These are phyloP conservation scores for Fraxinus paxiana DNA, from an alignment of 305 asterid species.

Conservation along the genomic window DNA sequence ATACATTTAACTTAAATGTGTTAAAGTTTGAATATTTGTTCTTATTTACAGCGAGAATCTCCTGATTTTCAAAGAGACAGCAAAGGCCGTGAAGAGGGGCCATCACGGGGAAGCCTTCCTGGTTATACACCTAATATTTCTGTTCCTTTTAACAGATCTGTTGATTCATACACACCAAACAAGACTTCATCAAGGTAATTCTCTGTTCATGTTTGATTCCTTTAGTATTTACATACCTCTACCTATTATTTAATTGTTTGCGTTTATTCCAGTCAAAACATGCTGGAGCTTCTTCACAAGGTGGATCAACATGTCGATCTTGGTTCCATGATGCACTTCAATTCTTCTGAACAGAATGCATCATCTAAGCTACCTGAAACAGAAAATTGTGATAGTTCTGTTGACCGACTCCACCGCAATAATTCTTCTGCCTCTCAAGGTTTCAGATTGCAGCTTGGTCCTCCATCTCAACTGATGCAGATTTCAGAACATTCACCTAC, in stretches of 20 bases:
- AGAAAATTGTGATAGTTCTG: slow-evolving; percentile 51
- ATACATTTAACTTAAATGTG: slow-evolving; percentile 1
- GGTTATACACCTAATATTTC: slow-evolving; percentile 36
- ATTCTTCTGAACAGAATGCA: slow-evolving; percentile 37
- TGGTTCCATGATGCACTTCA: slow-evolving; percentile 33
- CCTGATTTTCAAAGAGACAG: slow-evolving; percentile 44
- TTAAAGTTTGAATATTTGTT: slow-evolving; percentile 12
- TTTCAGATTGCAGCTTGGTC: slow-evolving; percentile 87
- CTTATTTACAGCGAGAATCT: slow-evolving; percentile 45
- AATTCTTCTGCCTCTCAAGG: slow-evolving; percentile 65
- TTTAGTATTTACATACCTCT: neutral
- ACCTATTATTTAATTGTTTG: slow-evolving; percentile 18
- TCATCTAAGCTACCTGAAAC: slow-evolving; percentile 47
- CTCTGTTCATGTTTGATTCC: neutral
- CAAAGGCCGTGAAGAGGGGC: slow-evolving; percentile 37
- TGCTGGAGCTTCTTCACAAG: slow-evolving; percentile 87
- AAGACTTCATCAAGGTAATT: slow-evolving; percentile 53
- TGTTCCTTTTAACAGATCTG: slow-evolving; percentile 38
- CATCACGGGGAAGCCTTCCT: slow-evolving; percentile 38
- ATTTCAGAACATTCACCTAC: slow-evolving; percentile 36
- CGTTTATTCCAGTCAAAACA: slow-evolving; percentile 58
- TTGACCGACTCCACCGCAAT: slow-evolving; percentile 40
- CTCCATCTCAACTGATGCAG: slow-evolving; percentile 58
- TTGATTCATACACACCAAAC: slow-evolving; percentile 35
- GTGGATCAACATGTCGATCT: slow-evolving; percentile 58